A percentile compares a stretch with the other conserved stretches of the same genome.
phyloP scores from a whole-genome alignment of 2,329 filamentous ascomycete species.

The Incumbomyces lentus region DNA sequence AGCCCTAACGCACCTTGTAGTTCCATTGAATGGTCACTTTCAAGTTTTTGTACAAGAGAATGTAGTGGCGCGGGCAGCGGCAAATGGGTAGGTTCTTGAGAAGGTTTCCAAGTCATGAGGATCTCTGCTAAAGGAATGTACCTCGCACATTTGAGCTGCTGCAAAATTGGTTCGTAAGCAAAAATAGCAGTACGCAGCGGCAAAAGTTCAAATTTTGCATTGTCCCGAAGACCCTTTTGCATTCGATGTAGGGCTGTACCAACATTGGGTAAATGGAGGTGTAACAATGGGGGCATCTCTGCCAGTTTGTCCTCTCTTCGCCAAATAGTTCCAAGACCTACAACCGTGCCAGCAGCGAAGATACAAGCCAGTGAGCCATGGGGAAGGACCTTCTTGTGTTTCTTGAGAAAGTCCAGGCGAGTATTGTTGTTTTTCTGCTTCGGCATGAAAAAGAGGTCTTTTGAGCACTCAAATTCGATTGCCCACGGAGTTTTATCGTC shows the following conservation, averaged over 20 bases:
- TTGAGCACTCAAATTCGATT: constrained; percentile 32
- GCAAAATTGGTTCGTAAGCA: constrained; percentile 55
- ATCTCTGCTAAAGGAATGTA: constrained; percentile 46
- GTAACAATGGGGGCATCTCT: constrained; percentile 6
- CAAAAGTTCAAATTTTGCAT: background rate
- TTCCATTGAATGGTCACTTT: background rate
- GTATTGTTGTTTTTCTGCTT: constrained; percentile 19
- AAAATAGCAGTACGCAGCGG: constrained; percentile 53
- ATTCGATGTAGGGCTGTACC: background rate
- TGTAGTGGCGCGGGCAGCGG: background rate
- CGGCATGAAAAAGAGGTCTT: constrained; percentile 38
- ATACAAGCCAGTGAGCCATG: constrained; percentile 55
- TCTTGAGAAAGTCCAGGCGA: constrained; percentile 37
- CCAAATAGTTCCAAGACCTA: constrained; percentile 52
- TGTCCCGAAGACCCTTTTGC: constrained; percentile 3
- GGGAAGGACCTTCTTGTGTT: constrained; percentile 43
- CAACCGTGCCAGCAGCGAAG: constrained; percentile 39
- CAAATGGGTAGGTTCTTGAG: constrained; percentile 1
- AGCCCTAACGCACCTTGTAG: background rate
- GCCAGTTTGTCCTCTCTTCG: constrained; percentile 41
- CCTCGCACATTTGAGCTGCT: constrained; percentile 44
- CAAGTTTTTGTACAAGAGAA: background rate
- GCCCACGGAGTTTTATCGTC: constrained; percentile 24
- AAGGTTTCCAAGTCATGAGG: constrained; percentile 33
- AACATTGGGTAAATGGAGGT: background rate